Evolutionary conservation across 2,329 filamentous ascomycete genomes (phyloP).

Genomic region (Camillea tinctor): DNA sequence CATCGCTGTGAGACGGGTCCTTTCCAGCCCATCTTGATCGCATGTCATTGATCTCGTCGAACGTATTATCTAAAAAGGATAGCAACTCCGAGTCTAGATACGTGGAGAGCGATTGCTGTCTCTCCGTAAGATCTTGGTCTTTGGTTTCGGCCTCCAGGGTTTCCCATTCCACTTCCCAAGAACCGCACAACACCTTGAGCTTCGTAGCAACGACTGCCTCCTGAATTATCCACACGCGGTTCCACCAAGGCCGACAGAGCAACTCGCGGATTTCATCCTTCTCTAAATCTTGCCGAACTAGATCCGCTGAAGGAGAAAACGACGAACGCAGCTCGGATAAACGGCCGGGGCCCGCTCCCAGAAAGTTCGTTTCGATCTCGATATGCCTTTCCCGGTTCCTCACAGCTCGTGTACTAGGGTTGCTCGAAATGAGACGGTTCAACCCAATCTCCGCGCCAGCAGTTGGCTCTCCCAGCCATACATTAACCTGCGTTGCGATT

Average conservation of each 20-base stretch:
- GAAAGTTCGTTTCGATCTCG: not conserved
- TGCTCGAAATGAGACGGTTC: not conserved
- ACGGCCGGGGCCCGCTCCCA: not conserved
- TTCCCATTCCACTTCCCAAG: slow-evolving; percentile 10
- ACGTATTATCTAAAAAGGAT: slow-evolving; percentile 5
- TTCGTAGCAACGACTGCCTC: slow-evolving; percentile 16
- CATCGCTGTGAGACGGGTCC: not conserved
- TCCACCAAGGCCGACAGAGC: slow-evolving; percentile 19
- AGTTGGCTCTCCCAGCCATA: slow-evolving; percentile 8
- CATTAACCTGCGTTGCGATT: slow-evolving; percentile 1
- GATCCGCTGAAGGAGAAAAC: slow-evolving; percentile 1
- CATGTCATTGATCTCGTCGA: slow-evolving; percentile 10
- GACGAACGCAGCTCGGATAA: not conserved
- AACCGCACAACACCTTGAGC: slow-evolving; percentile 10
- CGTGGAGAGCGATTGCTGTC: slow-evolving; percentile 2
- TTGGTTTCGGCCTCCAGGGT: slow-evolving; percentile 3
- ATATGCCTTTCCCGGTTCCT: not conserved
- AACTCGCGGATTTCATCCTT: slow-evolving; percentile 17
- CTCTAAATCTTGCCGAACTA: not conserved
- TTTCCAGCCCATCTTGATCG: slow-evolving; percentile 4
- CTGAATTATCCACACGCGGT: slow-evolving; percentile 20
- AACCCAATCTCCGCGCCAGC: slow-evolving; percentile 1
- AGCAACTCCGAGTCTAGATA: slow-evolving; percentile 5
- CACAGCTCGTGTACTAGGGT: not conserved
- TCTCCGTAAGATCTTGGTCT: not conserved